Conservation (phyloP, 2,329 filamentous ascomycete genomes). For the Fusarium setosum region DNA sequence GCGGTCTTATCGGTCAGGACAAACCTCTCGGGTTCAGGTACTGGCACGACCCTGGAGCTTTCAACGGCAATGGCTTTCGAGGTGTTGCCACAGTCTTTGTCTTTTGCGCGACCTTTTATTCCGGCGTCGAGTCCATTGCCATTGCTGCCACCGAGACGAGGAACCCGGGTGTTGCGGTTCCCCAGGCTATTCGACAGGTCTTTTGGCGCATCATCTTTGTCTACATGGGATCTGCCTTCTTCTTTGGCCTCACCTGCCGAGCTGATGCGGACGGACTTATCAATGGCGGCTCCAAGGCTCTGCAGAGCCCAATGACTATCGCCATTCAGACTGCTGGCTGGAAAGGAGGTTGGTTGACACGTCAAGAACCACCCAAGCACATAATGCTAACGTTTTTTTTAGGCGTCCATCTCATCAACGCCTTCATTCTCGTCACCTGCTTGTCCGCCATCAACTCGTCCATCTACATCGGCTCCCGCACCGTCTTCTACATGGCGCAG, state of each 20-base stretch:
- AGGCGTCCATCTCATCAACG: conserved; percentile 79
- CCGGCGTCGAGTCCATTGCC: conserved; percentile 73
- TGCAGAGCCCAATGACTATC: conserved; percentile 79
- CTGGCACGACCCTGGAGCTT: conserved; percentile 78
- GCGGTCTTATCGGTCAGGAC: conserved; percentile 69
- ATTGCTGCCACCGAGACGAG: conserved; percentile 72
- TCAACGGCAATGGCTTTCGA: conserved; percentile 73
- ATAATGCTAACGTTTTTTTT: background rate
- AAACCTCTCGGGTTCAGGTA: conserved; percentile 75
- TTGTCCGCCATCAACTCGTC: conserved; percentile 79
- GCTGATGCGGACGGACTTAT: conserved; percentile 74
- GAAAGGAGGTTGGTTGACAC: conserved; percentile 62
- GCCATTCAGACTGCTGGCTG: conserved; percentile 81
- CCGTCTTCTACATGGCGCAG: conserved; percentile 80
- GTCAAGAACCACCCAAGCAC: too few species aligned
- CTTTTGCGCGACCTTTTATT: conserved; percentile 77
- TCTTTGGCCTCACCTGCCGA: conserved; percentile 80
- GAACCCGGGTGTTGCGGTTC: conserved; percentile 67
- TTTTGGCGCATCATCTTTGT: conserved; percentile 72
- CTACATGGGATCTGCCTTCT: conserved; percentile 78
- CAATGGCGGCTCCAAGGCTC: conserved; percentile 69
- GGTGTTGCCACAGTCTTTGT: conserved; percentile 75
- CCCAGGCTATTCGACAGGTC: conserved; percentile 68
- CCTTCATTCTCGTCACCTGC: conserved; percentile 79
- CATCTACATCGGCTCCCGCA: conserved; percentile 82